A percentile compares a stretch with the other conserved stretches of the same genome.
These are phyloP conservation scores for Lophiostoma macrostomum DNA, from an alignment of 495 filamentous ascomycete genomes.

Conservation along the genomic window DNA sequence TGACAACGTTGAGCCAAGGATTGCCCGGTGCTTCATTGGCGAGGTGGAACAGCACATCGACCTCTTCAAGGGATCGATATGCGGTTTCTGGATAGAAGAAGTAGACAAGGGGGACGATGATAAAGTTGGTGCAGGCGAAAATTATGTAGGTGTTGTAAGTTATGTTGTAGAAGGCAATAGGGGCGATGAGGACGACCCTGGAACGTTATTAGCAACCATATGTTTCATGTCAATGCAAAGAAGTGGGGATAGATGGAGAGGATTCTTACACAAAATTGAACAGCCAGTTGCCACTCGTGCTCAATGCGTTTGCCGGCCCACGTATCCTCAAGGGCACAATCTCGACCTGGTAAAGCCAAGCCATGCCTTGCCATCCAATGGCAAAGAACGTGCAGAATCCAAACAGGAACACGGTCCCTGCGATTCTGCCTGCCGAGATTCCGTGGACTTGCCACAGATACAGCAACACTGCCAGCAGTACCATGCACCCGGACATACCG, in stretches of 20 bases:
- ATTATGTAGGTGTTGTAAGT: constrained; percentile 72
- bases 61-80: constrained; percentile 50
- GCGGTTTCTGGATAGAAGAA: constrained; percentile 63
- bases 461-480: constrained; percentile 56
- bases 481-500: constrained; percentile 69
- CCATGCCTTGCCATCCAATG: constrained; percentile 74
- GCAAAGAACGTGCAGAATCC: constrained; percentile 77
- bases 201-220: constrained; percentile 43
- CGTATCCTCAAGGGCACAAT: constrained; percentile 71
- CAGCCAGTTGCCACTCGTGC: constrained; percentile 62
- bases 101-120: constrained; percentile 56
- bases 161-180: constrained; percentile 65
- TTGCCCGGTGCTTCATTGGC: constrained; percentile 7
- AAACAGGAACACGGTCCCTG: constrained; percentile 63
- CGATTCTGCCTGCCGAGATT: constrained; percentile 40
- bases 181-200: constrained; percentile 69
- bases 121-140: constrained; percentile 73
- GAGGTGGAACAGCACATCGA: constrained; percentile 46
- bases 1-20: constrained; percentile 56
- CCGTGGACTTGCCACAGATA: constrained; percentile 15
- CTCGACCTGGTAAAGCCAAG: constrained; percentile 72
- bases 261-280: constrained; percentile 51
- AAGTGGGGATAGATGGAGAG: not conserved
- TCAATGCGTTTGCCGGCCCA: constrained; percentile 69
- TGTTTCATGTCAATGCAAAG: not conserved